Evolutionary conservation across 2,329 filamentous ascomycete genomes (phyloP).

Genomic region (Diaporthe sp.): DNA sequence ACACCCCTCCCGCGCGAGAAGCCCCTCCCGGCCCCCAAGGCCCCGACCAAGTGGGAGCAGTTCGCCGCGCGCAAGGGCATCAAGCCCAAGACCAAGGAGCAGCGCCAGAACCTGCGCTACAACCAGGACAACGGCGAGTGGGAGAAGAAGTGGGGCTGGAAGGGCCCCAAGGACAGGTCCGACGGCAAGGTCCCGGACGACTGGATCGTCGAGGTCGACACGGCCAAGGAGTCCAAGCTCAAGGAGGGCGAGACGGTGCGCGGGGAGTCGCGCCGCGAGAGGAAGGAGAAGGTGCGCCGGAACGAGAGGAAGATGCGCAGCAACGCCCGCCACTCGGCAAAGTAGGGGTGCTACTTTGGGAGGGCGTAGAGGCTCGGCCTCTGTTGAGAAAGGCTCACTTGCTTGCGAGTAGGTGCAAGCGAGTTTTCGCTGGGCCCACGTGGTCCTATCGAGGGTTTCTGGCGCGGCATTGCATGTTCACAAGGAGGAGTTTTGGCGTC

Average conservation of each 20-base stretch:
- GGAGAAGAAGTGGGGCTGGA: constrained; percentile 96
- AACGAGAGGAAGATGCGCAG: constrained; percentile 79
- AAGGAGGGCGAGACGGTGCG: constrained; percentile 74
- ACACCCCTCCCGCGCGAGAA: constrained; percentile 91
- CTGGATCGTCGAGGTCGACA: constrained; percentile 94
- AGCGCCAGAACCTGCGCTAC: constrained; percentile 81
- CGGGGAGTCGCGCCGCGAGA: constrained; percentile 74
- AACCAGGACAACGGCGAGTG: constrained; percentile 89
- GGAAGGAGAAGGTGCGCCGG: constrained; percentile 77
- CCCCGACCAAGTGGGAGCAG: constrained; percentile 93
- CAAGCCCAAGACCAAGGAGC: constrained; percentile 86
- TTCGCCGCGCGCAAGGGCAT: constrained; percentile 99
- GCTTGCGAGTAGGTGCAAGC: neutral
- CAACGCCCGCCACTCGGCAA: constrained; percentile 68
- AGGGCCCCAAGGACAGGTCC: constrained; percentile 76
- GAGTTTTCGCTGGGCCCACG: neutral
- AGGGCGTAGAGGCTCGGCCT: too few relatives aligned
- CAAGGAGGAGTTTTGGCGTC: constrained; percentile 39
- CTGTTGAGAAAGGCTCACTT: neutral
- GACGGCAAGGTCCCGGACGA: constrained; percentile 73
- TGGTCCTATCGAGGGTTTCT: too few relatives aligned
- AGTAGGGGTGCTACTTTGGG: constrained; percentile 30
- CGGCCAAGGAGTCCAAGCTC: constrained; percentile 74
- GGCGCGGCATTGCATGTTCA: neutral
- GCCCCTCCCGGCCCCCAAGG: constrained; percentile 83